Evolutionary conservation across 768 basidiomycete species (phyloP), one percentile per base, ranked within the genome.

Genomic region (Agrocybe pediades): DNA sequence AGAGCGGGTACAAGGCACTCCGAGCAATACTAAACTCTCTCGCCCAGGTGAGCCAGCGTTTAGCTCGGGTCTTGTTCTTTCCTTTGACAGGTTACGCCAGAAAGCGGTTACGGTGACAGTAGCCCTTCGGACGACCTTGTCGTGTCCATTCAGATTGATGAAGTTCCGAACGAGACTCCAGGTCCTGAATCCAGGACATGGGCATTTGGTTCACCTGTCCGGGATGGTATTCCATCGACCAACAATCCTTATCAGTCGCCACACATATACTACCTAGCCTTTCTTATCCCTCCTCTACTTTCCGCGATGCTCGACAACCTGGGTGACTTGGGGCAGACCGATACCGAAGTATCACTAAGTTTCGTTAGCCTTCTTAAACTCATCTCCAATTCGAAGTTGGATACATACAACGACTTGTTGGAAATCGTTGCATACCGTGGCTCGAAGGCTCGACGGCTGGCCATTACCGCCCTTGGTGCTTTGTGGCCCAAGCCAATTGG

Each of bases 401-500:
- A 93, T 65, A 75, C 81, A 3, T 86, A 86, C 63, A 73, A 83
- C 40, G 91, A 93, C 67, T 51, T 90, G 1, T 76, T 95, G 9
- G 83, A 89, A 56, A 76, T 91, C 26, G 72, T 85, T 24, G 90
- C 89, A 11, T 86, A 87, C 64, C 83, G 86, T 48, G 77, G 83
- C 3, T 66, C 79, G 6, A 75, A 67, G 48, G 77, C 86, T 20
- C 74, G 88, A 23, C 74, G 76, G 41, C 65, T 72, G 20, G 90
- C 88, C 9, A 67, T 86, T 56, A 67, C 73, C 30, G 66, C 87
- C 6, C 69, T 95, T 20, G 66, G 73, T 9, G 79, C 79, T 6
- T 77, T 86, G 53, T 93, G 87, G 86, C 88, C 90, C 1, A 75
- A 76, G 45, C 75, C 84, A 2, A 63, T 86, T 25, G 92, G 92